Percentiles rank a stretch among this genome's conserved stretches.
phyloP scores from a whole-genome alignment of 2,329 filamentous ascomycete genomes.

The Stagonosporopsis vannaccii region DNA sequence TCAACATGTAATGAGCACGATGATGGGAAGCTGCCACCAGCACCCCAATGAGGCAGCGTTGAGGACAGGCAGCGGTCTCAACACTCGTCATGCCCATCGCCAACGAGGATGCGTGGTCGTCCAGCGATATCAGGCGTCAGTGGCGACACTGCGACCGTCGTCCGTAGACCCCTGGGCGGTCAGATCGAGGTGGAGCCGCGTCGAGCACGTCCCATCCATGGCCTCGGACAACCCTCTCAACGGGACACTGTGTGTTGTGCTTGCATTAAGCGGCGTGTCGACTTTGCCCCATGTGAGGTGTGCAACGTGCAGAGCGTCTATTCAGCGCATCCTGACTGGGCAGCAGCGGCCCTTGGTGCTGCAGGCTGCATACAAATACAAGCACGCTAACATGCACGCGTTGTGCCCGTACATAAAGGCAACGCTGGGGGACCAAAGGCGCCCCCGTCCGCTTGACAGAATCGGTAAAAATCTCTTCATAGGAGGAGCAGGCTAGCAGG shows the following conservation, averaged over 20 bases:
- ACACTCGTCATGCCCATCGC: slow-evolving; percentile 7
- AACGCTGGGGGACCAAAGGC: slow-evolving; percentile 13
- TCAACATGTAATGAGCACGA: slow-evolving; percentile 5
- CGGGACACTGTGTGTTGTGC: slow-evolving; percentile 17
- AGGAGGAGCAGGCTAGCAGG: slow-evolving; percentile 33
- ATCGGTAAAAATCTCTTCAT: slow-evolving; percentile 27
- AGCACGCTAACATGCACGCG: slow-evolving; percentile 22
- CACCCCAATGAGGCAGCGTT: background rate
- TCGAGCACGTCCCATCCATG: slow-evolving; percentile 15
- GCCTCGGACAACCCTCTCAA: slow-evolving; percentile 16
- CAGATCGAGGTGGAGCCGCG: slow-evolving; percentile 19
- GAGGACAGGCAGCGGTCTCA: background rate
- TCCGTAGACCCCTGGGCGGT: slow-evolving; percentile 14
- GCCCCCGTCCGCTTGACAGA: slow-evolving; percentile 30
- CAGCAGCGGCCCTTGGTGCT: slow-evolving; percentile 19
- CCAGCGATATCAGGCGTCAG: slow-evolving; percentile 1
- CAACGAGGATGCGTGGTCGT: slow-evolving; percentile 14
- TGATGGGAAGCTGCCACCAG: slow-evolving; percentile 1
- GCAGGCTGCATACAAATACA: slow-evolving; percentile 27
- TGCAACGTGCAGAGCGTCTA: slow-evolving; percentile 20
- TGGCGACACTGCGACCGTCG: slow-evolving; percentile 1
- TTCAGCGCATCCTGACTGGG: slow-evolving; percentile 17
- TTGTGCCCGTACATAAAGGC: slow-evolving; percentile 42
- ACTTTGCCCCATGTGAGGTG: slow-evolving; percentile 18
- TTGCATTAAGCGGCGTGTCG: slow-evolving; percentile 19